Evolutionary conservation across 1,284 basidiomycete genomes (phyloP), one percentile per base, ranked within the genome.

Genomic region (Heterobasidion irregulare): DNA sequence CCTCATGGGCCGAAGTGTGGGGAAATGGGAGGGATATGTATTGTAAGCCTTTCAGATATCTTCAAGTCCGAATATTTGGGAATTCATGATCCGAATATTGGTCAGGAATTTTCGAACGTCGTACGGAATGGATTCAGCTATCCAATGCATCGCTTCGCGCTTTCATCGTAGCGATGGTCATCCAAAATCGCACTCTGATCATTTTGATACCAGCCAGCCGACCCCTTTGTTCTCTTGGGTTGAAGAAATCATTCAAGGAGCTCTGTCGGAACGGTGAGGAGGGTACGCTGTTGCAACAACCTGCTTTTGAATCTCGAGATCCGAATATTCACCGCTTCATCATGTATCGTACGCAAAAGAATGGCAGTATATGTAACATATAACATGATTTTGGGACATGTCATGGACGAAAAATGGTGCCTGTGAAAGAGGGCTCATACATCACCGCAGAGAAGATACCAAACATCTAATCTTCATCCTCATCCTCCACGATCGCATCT

Each of bases 11-110:
- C 75, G 80, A 56, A 84, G 82, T 54, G 78, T 91, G n/a, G 88
- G 86, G 9, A 75, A 85, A 61, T 90, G 88, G 87, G 87, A 90
- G 59, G 84, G 86, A 5, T 83, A 79, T 59, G 79, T 84, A 33
- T 60, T 90, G 88, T 90, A 63, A 67, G 87, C 77, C 32, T 18
- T 15, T 5, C 4, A 10, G n/a, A 3, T 50, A 26, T 36, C 47
- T 48, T 16, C 41, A 44, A 13, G 8, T 44, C 26, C 26, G 26
- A 26, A 6, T 44, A 13, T 44, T 5, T 44, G 12, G 41, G 41
- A 44, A 44, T 16, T 44, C 13, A 44, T 5, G 32, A 33, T 50
- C 44, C 26, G 34, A 26, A 26, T 26, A 53, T 16, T 59, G 55
- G 2, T 9, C 62, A 89, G 87, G 53, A 86, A 84, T 62, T 87